A percentile compares a stretch with the other conserved stretches of the same genome.
These are phyloP conservation scores for Oryza glaberrima DNA, from an alignment of 176 grass and related monocot genomes.

Conservation along the genomic window DNA sequence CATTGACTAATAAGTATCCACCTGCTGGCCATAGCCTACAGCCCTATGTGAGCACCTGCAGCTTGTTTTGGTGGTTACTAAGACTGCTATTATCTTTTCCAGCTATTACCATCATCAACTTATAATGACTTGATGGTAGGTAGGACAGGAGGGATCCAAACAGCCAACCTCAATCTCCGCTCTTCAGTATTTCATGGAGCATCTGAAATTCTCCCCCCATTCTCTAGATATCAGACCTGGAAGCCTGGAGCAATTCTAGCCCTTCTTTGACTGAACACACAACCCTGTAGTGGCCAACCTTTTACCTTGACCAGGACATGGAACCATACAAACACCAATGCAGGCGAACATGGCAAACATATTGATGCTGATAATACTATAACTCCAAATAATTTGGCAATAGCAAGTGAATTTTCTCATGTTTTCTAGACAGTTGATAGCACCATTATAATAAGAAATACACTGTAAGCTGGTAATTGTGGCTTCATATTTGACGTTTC, in stretches of 20 bases:
- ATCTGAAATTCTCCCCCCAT: not conserved
- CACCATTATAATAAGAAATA: not conserved
- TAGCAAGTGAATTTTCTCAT: slow-evolving; percentile 23
- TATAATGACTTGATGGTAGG: slow-evolving; percentile 25
- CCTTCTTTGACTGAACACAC: slow-evolving; percentile 29
- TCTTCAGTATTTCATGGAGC: not conserved
- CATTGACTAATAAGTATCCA: slow-evolving; percentile 15
- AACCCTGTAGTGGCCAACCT: not conserved
- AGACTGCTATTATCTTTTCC: not conserved
- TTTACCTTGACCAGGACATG: slow-evolving; percentile 33
- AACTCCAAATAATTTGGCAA: not conserved
- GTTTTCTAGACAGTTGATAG: not conserved
- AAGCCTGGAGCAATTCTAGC: not conserved
- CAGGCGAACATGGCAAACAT: slow-evolving; percentile 22
- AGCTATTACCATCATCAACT: not conserved
- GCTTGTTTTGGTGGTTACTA: slow-evolving; percentile 14
- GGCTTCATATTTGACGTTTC: not conserved
- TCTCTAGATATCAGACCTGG: not conserved
- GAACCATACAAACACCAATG: not conserved
- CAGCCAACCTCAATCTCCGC: slow-evolving; percentile 10
- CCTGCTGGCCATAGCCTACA: slow-evolving; percentile 19
- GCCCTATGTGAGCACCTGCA: not conserved
- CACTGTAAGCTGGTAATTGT: not conserved
- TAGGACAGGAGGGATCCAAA: slow-evolving; percentile 24
- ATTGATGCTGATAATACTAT: slow-evolving; percentile 11